Conservation (phyloP, 805 yeast genomes). For the Saturnispora bothae region DNA sequence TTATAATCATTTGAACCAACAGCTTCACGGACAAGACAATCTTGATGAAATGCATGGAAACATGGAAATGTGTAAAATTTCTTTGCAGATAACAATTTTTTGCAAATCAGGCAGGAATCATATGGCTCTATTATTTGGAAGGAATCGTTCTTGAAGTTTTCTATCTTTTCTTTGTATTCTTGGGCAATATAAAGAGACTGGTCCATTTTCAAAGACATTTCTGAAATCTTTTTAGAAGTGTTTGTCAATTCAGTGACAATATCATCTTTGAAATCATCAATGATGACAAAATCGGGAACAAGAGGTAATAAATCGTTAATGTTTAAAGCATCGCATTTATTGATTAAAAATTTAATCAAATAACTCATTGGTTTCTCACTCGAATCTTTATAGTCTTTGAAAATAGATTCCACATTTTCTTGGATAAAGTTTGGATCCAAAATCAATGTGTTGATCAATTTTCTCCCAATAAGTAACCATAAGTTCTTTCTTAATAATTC, state of each 20-base stretch:
- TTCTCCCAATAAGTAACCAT: conserved; percentile 59
- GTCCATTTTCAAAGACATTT: conserved; percentile 64
- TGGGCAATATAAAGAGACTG: conserved; percentile 53
- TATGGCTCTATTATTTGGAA: conserved; percentile 72
- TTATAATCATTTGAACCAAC: conserved; percentile 56
- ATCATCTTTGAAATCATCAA: conserved; percentile 77
- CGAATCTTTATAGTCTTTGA: conserved; percentile 4
- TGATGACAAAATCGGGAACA: conserved; percentile 73
- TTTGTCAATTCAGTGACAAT: conserved; percentile 68
- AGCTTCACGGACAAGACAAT: conserved; percentile 62
- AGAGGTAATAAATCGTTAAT: conserved; percentile 77
- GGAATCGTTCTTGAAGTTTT: conserved; percentile 36
- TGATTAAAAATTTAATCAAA: conserved; percentile 29
- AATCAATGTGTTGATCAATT: conserved; percentile 31
- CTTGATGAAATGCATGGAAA: conserved; percentile 80
- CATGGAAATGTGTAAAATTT: conserved; percentile 82
- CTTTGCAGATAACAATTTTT: conserved; percentile 56
- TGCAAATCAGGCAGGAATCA: conserved; percentile 68
- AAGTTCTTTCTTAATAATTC: conserved; percentile 46
- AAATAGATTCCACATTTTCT: conserved; percentile 15
- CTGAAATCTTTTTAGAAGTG: conserved; percentile 55
- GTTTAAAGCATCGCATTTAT: conserved; percentile 41
- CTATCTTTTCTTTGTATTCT: conserved; percentile 51
- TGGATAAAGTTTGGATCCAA: conserved; percentile 20
- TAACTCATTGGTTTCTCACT: conserved; percentile 11